A percentile compares a stretch with the other conserved stretches of the same genome.
phyloP scores from a whole-genome alignment of 768 basidiomycete genomes.

The Fomitopsis pulvina region DNA sequence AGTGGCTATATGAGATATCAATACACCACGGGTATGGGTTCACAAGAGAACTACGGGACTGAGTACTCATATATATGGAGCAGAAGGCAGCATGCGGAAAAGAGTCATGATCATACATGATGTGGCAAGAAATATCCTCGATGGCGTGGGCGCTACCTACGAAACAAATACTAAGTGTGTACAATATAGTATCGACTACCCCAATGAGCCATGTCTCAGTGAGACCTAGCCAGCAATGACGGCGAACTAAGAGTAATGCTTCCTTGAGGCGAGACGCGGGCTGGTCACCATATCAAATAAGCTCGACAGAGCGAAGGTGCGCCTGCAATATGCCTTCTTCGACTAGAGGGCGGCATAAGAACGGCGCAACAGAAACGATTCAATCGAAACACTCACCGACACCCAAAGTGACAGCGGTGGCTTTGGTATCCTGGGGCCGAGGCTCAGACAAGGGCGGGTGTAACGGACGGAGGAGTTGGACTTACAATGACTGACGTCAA shows the following conservation, averaged over 20 bases:
- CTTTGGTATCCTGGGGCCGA: slow-evolving; percentile 55
- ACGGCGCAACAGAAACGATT: slow-evolving; percentile 1
- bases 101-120: too few species aligned
- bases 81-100: too few species aligned
- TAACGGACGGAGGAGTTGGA: slow-evolving; percentile 12
- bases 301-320: slow-evolving; percentile 26
- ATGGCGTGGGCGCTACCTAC: too few species aligned
- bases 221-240: too few species aligned
- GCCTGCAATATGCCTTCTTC: slow-evolving; percentile 68
- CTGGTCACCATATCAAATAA: not conserved
- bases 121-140: too few species aligned
- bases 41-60: too few species aligned
- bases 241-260: not conserved
- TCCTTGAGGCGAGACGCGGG: not conserved
- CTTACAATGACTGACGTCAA: slow-evolving; percentile 74
- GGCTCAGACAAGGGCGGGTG: slow-evolving; percentile 2
- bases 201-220: not conserved
- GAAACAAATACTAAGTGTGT: not conserved
- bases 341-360: slow-evolving; percentile 30
- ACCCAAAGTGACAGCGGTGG: slow-evolving; percentile 64
- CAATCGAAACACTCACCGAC: slow-evolving; percentile 40
- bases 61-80: too few species aligned
- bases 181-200: not conserved
- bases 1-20: too few species aligned
- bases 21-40: too few species aligned